Percentiles rank a stretch among this genome's conserved stretches.
These are phyloP conservation scores for Leishmania turanica DNA, from an alignment of 208 protist species.

Conservation along the genomic window DNA sequence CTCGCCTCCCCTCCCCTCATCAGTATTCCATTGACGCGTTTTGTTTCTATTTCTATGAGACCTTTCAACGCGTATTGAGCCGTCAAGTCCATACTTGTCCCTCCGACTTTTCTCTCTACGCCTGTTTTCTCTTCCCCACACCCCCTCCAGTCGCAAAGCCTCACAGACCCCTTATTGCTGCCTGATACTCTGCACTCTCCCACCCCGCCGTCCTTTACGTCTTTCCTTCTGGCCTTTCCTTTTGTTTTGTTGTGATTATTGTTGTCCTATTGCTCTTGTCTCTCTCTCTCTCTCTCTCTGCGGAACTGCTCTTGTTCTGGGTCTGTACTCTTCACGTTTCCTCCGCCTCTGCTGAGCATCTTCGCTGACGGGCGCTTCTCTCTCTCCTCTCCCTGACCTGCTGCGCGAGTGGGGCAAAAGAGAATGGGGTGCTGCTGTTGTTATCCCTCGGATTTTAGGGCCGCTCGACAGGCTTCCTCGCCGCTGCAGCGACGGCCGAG, in stretches of 20 bases:
- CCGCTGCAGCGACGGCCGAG: constrained; percentile 8
- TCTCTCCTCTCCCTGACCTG: background rate
- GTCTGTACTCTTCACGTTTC: background rate
- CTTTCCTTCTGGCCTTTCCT: background rate
- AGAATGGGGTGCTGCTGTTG: constrained; percentile 30
- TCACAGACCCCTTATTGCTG: background rate
- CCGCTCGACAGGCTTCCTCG: background rate
- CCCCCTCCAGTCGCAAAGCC: background rate
- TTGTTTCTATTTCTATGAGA: background rate
- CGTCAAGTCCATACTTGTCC: background rate
- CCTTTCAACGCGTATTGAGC: background rate
- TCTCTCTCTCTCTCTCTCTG: too few relatives aligned
- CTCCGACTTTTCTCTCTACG: background rate
- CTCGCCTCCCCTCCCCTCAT: background rate
- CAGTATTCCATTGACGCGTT: background rate
- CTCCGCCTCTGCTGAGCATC: background rate
- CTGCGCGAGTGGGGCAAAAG: background rate
- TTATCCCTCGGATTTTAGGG: background rate
- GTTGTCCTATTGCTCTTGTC: background rate
- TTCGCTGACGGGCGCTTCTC: background rate
- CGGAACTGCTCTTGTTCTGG: background rate
- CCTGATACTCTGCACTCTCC: background rate
- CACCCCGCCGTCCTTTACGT: too few relatives aligned
- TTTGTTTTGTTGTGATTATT: background rate
- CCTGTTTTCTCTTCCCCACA: background rate